Evolutionary conservation across 2,329 filamentous ascomycete species (phyloP).

Genomic region (Akanthomyces lecanii): DNA sequence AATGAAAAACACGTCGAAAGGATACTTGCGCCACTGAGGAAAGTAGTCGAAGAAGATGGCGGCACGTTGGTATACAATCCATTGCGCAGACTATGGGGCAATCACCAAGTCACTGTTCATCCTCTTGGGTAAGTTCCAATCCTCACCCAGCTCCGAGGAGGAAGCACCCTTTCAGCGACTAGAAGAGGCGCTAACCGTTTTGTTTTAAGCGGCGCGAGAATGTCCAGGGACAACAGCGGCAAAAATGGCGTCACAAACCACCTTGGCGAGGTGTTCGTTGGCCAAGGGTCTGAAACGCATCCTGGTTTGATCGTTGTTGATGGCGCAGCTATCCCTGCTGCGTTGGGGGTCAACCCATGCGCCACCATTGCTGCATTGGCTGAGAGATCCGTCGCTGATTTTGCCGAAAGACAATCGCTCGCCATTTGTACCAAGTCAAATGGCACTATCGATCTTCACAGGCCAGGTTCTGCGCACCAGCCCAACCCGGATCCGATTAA

Average conservation of each 20-base stretch:
- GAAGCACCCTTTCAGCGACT: background rate
- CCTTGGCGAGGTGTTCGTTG: slow-evolving; percentile 55
- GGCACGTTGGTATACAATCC: slow-evolving; percentile 58
- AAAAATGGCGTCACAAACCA: slow-evolving; percentile 57
- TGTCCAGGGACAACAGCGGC: slow-evolving; percentile 56
- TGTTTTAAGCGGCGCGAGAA: slow-evolving; percentile 53
- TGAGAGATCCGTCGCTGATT: slow-evolving; percentile 56
- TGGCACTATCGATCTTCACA: background rate
- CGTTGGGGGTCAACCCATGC: slow-evolving; percentile 62
- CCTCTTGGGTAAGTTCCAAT: slow-evolving; percentile 46
- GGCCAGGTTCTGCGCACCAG: background rate
- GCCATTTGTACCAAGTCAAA: slow-evolving; percentile 30
- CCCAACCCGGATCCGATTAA: too few relatives aligned
- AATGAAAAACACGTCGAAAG: slow-evolving; percentile 49
- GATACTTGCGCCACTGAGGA: slow-evolving; percentile 48
- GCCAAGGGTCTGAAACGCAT: slow-evolving; percentile 47
- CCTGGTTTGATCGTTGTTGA: slow-evolving; percentile 59
- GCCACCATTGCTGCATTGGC: slow-evolving; percentile 67
- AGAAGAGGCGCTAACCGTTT: background rate
- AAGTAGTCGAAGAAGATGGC: slow-evolving; percentile 54
- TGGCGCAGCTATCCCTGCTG: slow-evolving; percentile 56
- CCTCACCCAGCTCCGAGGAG: too few relatives aligned
- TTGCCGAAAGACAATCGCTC: slow-evolving; percentile 39
- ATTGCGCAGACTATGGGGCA: slow-evolving; percentile 50
- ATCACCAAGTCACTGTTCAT: slow-evolving; percentile 61